Evolutionary conservation across 768 basidiomycete genomes (phyloP).

Genomic region (Suillus bovinus): DNA sequence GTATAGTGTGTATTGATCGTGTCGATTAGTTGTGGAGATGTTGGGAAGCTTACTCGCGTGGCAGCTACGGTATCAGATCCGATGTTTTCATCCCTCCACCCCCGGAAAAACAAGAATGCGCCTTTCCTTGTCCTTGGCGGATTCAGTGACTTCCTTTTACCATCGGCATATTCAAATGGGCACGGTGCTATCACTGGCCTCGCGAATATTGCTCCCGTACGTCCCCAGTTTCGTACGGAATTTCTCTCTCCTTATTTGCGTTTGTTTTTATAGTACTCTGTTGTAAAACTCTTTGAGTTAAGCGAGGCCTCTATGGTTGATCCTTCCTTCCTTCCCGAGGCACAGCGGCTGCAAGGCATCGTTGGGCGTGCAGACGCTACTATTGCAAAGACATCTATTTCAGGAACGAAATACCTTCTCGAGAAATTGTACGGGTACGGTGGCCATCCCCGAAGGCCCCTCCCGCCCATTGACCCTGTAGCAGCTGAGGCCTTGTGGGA

Average conservation of each 20-base stretch:
- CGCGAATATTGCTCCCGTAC: constrained; percentile 78
- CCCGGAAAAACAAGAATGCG: constrained; percentile 63
- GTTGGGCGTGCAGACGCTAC: constrained; percentile 80
- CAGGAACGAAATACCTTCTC: constrained; percentile 82
- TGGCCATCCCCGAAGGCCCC: constrained; percentile 74
- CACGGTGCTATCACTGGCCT: constrained; percentile 93
- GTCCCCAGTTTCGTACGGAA: constrained; percentile 19
- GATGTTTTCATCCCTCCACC: constrained; percentile 56
- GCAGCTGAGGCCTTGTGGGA: constrained; percentile 66
- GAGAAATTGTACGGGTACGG: constrained; percentile 81
- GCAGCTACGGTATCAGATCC: constrained; percentile 62
- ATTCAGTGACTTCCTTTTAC: constrained; percentile 79
- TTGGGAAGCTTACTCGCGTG: constrained; percentile 89
- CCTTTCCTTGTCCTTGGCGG: constrained; percentile 88
- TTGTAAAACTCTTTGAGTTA: constrained; percentile 63
- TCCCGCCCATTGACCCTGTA: constrained; percentile 60
- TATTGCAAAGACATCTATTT: constrained; percentile 71
- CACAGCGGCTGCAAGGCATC: constrained; percentile 76
- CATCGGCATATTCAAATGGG: constrained; percentile 69
- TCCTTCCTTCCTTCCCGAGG: constrained; percentile 59
- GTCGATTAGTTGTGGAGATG: constrained; percentile 73
- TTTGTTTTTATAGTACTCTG: constrained; percentile 45
- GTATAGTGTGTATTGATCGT: constrained; percentile 11
- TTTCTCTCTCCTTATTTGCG: constrained; percentile 7
- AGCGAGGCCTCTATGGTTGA: constrained; percentile 56